Conservation (phyloP, 2,329 filamentous ascomycete species). For the Penicillium glabrum region DNA sequence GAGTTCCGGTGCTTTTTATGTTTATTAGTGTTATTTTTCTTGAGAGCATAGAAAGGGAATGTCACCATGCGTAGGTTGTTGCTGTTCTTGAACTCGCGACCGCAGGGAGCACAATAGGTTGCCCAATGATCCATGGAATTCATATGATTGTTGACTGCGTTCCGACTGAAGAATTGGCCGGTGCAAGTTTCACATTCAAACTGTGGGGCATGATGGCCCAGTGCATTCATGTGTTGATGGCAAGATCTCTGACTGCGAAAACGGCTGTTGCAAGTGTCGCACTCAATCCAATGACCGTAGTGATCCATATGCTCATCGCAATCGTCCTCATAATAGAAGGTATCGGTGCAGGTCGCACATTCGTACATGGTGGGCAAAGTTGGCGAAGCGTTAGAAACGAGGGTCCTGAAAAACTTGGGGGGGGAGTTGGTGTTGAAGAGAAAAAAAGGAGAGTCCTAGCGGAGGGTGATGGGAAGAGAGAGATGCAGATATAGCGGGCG, state of each 20-base stretch:
- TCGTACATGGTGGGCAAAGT: background rate
- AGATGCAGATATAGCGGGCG: background rate
- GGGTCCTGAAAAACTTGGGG: background rate
- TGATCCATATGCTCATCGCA: background rate
- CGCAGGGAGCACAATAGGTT: slow-evolving; percentile 32
- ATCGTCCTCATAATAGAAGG: background rate
- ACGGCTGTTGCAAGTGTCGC: background rate
- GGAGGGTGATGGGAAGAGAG: background rate
- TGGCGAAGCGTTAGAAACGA: background rate
- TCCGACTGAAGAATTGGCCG: slow-evolving; percentile 9
- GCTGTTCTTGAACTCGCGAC: slow-evolving; percentile 29
- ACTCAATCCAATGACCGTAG: background rate
- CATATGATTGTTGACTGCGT: slow-evolving; percentile 25
- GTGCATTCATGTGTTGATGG: background rate
- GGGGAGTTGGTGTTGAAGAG: background rate
- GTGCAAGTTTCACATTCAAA: slow-evolving; percentile 26
- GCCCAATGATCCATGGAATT: slow-evolving; percentile 22
- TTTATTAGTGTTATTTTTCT: background rate
- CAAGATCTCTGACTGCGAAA: background rate
- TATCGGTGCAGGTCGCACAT: background rate
- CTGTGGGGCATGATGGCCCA: slow-evolving; percentile 18
- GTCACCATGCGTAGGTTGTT: slow-evolving; percentile 34
- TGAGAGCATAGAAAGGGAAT: background rate
- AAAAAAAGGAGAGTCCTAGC: background rate
- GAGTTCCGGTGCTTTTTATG: slow-evolving; percentile 57